Conservation (phyloP, 2,329 filamentous ascomycete species). For the Aspergillus sp. region DNA sequence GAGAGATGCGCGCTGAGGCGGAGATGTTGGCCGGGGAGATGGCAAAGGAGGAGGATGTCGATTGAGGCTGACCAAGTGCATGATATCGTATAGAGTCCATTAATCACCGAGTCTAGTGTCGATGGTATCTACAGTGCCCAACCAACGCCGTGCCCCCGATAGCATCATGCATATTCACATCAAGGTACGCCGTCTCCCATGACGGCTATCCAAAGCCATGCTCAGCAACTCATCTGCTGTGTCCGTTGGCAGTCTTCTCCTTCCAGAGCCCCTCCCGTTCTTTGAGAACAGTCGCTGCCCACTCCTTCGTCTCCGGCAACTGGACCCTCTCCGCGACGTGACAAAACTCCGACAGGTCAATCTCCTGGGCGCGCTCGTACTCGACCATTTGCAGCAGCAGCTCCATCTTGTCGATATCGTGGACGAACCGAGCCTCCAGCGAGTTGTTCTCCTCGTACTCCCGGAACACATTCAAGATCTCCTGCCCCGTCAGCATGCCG, state of each 20-base stretch:
- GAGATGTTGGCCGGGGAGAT: slow-evolving; percentile 27
- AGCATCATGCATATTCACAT: neutral
- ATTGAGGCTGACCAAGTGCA: slow-evolving; percentile 11
- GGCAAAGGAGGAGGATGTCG: slow-evolving; percentile 26
- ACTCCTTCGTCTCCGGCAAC: slow-evolving; percentile 67
- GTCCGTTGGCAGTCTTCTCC: slow-evolving; percentile 12
- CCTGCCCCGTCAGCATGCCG: slow-evolving; percentile 53
- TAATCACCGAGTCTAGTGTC: slow-evolving; percentile 2
- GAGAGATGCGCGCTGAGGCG: slow-evolving; percentile 75
- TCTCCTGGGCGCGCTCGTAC: slow-evolving; percentile 66
- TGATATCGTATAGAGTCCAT: neutral
- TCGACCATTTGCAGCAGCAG: slow-evolving; percentile 91
- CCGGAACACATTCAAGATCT: slow-evolving; percentile 76
- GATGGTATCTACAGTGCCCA: slow-evolving; percentile 10
- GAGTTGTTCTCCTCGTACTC: slow-evolving; percentile 90
- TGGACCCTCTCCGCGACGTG: slow-evolving; percentile 65
- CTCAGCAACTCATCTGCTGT: neutral
- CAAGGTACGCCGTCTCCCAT: neutral
- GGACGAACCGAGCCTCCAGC: slow-evolving; percentile 77
- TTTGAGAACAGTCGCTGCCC: slow-evolving; percentile 65
- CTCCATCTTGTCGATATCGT: slow-evolving; percentile 97
- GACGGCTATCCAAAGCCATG: neutral
- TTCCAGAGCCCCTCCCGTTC: slow-evolving; percentile 71
- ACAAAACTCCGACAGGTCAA: slow-evolving; percentile 80
- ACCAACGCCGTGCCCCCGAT: neutral